Evolutionary conservation across 2,329 filamentous ascomycete genomes (phyloP).

Genomic region (Claviceps pusilla): DNA sequence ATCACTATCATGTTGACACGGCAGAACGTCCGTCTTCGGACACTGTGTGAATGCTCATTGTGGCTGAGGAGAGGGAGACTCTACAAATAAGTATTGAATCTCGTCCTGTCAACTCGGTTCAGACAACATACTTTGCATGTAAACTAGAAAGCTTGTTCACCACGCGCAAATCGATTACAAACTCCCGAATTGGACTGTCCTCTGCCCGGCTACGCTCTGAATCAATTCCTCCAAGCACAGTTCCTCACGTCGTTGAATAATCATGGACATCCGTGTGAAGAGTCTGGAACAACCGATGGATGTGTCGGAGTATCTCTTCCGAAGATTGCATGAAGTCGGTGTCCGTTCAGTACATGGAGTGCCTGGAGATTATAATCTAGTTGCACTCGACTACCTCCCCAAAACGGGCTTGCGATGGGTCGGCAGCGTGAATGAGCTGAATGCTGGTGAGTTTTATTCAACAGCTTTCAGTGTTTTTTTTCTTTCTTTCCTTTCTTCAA

Average conservation of each 20-base stretch:
- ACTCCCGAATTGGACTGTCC: not conserved
- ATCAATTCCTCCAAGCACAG: not conserved
- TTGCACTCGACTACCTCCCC: constrained; percentile 50
- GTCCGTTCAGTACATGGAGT: constrained; percentile 52
- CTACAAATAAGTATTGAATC: not conserved
- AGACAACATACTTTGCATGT: not conserved
- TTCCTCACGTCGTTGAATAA: constrained; percentile 1
- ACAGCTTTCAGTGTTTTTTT: not conserved
- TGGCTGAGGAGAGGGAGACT: not conserved
- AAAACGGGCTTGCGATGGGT: constrained; percentile 47
- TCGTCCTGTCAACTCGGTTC: not conserved
- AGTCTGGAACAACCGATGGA: constrained; percentile 36
- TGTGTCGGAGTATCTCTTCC: constrained; percentile 54
- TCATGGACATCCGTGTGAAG: constrained; percentile 25
- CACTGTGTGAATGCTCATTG: not conserved
- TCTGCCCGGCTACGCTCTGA: not conserved
- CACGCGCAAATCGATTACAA: not conserved
- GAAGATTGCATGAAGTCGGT: constrained; percentile 46
- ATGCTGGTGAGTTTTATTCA: constrained; percentile 38
- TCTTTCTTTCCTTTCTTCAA: not conserved
- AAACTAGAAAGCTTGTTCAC: not conserved
- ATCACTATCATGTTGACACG: constrained; percentile 4
- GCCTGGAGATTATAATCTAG: constrained; percentile 61
- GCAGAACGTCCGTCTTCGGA: not conserved
- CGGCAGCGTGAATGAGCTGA: constrained; percentile 57